Evolutionary conservation across 108 stramenopile species (phyloP).

Genomic region (Skeletonema costatum): DNA sequence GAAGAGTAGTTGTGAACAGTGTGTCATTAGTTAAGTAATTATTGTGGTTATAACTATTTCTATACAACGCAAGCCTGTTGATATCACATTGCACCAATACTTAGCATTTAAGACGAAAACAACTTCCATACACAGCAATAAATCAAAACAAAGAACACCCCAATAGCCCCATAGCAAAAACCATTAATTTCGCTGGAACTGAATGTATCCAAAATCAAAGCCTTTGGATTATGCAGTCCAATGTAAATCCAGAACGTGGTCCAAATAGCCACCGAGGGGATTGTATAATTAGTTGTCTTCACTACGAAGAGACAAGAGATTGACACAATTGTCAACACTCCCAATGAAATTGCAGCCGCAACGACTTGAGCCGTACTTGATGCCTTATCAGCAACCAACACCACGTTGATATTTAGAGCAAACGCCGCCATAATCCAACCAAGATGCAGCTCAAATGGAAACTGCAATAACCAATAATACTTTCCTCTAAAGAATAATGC

Average conservation of each 20-base stretch:
- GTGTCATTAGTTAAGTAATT: slow-evolving; percentile 19
- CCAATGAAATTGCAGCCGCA: slow-evolving; percentile 50
- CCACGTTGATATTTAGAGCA: slow-evolving; percentile 24
- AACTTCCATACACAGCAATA: not conserved
- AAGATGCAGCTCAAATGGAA: slow-evolving; percentile 39
- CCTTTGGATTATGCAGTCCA: slow-evolving; percentile 57
- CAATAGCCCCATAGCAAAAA: not conserved
- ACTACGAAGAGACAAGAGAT: slow-evolving; percentile 31
- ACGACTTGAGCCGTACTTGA: slow-evolving; percentile 38
- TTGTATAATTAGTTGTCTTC: slow-evolving; percentile 42
- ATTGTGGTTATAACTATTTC: no score
- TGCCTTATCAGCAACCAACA: slow-evolving; percentile 20
- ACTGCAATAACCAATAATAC: slow-evolving; percentile 59
- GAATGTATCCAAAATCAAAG: slow-evolving; percentile 55
- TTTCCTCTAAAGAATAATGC: not conserved
- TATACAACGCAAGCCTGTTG: no score
- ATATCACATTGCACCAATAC: no score
- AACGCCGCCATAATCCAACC: slow-evolving; percentile 38
- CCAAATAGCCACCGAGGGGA: slow-evolving; percentile 66
- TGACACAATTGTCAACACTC: slow-evolving; percentile 38
- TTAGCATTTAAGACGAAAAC: not conserved
- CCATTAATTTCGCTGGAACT: slow-evolving; percentile 8
- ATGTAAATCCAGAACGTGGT: slow-evolving; percentile 51
- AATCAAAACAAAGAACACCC: not conserved
- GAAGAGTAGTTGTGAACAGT: slow-evolving; percentile 26